Conservation (phyloP, 2,329 filamentous ascomycete genomes). For the Orbilia quercus region DNA sequence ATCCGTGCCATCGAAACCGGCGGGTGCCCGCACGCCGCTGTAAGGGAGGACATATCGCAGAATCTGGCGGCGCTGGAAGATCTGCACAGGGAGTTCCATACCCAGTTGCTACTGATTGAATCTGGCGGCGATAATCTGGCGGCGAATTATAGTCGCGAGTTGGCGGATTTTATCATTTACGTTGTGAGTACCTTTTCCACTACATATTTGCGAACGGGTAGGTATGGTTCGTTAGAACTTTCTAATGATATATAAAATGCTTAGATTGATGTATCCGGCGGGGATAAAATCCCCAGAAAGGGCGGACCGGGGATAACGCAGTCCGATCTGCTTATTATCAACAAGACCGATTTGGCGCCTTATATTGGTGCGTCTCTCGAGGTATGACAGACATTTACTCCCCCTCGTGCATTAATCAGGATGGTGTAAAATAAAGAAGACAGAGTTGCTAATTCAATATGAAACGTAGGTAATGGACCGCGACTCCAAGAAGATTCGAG, state of each 20-base stretch:
- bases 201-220: too few species aligned
- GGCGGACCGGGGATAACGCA: conserved; percentile 97
- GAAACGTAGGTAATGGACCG: conserved; percentile 80
- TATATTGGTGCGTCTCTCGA: conserved; percentile 87
- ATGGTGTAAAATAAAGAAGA: background rate
- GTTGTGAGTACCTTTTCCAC: conserved; percentile 68
- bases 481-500: conserved; percentile 91
- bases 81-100: conserved; percentile 80
- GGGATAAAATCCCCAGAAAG: conserved; percentile 96
- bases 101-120: conserved; percentile 92
- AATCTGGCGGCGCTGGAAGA: conserved; percentile 94
- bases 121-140: conserved; percentile 95
- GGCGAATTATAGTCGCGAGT: conserved; percentile 92
- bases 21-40: conserved; percentile 94
- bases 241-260: background rate
- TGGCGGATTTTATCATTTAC: conserved; percentile 98
- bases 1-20: conserved; percentile 98
- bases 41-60: conserved; percentile 93
- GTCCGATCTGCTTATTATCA: conserved; percentile 90
- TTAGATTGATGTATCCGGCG: conserved; percentile 88
- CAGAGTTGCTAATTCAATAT: conserved; percentile 2
- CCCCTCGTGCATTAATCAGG: background rate
- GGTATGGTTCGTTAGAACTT: too few species aligned
- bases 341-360: conserved; percentile 95
- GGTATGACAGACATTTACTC: conserved; percentile 61